Conservation (phyloP, 768 basidiomycete genomes). For the Boletales sp. region DNA sequence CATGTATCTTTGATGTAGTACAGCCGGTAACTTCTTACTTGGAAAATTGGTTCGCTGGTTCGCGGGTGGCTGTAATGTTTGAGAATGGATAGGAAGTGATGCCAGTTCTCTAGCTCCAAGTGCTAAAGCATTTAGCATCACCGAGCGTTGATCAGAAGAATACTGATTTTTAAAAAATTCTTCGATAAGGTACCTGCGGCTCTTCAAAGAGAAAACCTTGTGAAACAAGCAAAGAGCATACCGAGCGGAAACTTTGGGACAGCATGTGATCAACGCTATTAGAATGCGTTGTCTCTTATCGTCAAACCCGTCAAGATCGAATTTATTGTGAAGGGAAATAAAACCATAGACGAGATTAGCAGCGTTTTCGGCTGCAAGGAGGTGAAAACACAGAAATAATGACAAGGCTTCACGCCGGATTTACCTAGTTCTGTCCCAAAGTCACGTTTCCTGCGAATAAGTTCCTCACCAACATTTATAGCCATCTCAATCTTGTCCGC, state of each 20-base stretch:
- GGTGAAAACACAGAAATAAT: constrained; percentile 3
- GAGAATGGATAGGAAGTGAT: constrained; percentile 34
- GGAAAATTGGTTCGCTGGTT: constrained; percentile 57
- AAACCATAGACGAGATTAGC: constrained; percentile 74
- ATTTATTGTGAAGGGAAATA: constrained; percentile 77
- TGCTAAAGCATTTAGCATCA: constrained; percentile 83
- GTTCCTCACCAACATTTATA: constrained; percentile 70
- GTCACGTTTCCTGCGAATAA: constrained; percentile 78
- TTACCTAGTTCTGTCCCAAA: constrained; percentile 89
- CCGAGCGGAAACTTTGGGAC: constrained; percentile 77
- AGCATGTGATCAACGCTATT: constrained; percentile 76
- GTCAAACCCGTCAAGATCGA: constrained; percentile 77
- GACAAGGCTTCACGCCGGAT: background rate
- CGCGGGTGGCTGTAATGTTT: constrained; percentile 29
- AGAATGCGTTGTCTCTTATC: constrained; percentile 71
- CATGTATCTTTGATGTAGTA: constrained; percentile 69
- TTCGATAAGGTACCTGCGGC: constrained; percentile 70
- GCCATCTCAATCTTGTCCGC: constrained; percentile 81
- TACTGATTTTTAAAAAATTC: constrained; percentile 95
- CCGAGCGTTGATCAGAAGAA: constrained; percentile 79
- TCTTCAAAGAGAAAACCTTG: constrained; percentile 1
- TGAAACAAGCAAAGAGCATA: constrained; percentile 37
- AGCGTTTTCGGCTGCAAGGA: constrained; percentile 77
- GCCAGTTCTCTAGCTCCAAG: constrained; percentile 84
- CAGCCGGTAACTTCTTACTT: constrained; percentile 71